Base-by-base conservation (phyloP, 176 grass and related monocot genomes). In the Stipa capillata region DNA sequence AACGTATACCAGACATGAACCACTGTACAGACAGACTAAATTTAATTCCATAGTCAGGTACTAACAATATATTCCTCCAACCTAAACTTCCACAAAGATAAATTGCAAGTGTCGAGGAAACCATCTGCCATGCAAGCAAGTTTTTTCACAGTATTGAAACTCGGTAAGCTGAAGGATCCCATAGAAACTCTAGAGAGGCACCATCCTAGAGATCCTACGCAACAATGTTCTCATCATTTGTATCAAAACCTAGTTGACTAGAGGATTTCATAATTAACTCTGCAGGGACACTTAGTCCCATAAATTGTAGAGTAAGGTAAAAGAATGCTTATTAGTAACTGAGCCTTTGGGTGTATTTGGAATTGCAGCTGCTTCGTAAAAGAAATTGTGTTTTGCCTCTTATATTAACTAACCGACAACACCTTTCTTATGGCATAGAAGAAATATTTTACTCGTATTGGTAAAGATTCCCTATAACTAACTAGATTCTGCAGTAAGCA, bases 201-300 rank as follows among this genome's bases (percentile, higher is more conserved):
- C 35, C 42, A 86, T 58, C 48, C 76, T 73, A 57, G 29, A 25
- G 28, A 72, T 65, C 67, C 49, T 65, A 80, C 59, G 39, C 60
- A 76, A 47, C 17, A 53, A 73, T 68, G 53, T 42, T 85, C 35
- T 87, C 71, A 76, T 56, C 50, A 75, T 80, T 86, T 69, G 52
- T 40, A 85, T 29, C 39, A 48, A 29, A 67, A 37, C 59, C 25
- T 67, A 81, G 36, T 50, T 86, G 67, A 39, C 42, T 50, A 18
- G 47, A 80, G 24, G 63, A 69, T 69, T 55, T 43, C 25, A 42
- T 23, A 49, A 58, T 36, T 68, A 83, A 64, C 21, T 41, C 41
- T 74, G 31, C 41, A 87, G 20, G 47, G 56, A 54, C 29, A 18
- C 21, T 39, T 34, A 52, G 33, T 50, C 32, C 43, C 41, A 18